Conservation (phyloP, 768 basidiomycete genomes). For the Neoboletus brunneissimus region DNA sequence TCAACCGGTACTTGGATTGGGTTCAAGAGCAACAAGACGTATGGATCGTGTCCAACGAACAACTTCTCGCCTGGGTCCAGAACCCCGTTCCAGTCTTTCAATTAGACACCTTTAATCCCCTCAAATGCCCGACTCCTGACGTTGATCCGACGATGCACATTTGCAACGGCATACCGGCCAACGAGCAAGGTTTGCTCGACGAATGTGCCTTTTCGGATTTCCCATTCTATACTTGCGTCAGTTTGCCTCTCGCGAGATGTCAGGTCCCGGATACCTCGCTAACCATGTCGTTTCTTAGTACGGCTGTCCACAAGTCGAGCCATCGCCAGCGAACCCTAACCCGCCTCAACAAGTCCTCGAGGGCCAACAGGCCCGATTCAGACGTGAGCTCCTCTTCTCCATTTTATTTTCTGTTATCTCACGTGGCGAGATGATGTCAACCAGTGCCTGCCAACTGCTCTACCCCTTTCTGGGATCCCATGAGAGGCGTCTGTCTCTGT, state of each 20-base stretch:
- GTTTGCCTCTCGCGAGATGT: background rate
- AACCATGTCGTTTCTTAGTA: background rate
- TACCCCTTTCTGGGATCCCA: slow-evolving; percentile 80
- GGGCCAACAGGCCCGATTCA: slow-evolving; percentile 42
- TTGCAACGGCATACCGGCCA: background rate
- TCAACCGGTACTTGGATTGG: background rate
- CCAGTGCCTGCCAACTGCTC: slow-evolving; percentile 69
- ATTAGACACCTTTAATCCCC: background rate
- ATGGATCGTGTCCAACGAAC: slow-evolving; percentile 2
- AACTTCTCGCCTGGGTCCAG: background rate
- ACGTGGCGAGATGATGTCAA: background rate
- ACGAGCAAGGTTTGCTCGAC: background rate
- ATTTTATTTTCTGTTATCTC: background rate
- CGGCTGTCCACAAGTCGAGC: slow-evolving; percentile 51
- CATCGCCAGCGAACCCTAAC: slow-evolving; percentile 60
- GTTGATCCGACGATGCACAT: background rate
- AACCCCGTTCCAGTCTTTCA: background rate
- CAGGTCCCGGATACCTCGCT: background rate
- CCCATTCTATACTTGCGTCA: background rate
- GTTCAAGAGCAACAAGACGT: background rate
- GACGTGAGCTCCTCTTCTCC: slow-evolving; percentile 43
- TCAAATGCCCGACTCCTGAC: background rate
- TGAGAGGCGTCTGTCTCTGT: slow-evolving; percentile 63
- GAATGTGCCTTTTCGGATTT: background rate
- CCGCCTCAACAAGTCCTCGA: slow-evolving; percentile 53